Evolutionary conservation across 257 asterid species (phyloP).

Genomic region (Solanum pennellii): DNA sequence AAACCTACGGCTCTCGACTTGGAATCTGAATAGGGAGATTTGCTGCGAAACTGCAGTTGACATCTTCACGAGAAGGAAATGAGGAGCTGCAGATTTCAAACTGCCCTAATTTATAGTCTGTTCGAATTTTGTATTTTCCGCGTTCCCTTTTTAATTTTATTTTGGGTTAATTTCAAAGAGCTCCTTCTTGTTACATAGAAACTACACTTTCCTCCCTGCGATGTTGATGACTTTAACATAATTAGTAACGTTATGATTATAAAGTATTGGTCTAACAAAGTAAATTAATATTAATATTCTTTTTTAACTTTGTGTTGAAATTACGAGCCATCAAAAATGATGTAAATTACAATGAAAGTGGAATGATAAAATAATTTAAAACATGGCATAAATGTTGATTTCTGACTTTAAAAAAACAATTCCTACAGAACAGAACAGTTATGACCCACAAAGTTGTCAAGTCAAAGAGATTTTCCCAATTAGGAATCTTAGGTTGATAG

Average conservation of each 20-base stretch:
- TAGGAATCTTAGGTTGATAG: no score
- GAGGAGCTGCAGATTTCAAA: slow-evolving; percentile 10
- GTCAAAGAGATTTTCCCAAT: background rate
- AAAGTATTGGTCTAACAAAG: background rate
- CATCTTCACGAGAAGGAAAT: slow-evolving; percentile 14
- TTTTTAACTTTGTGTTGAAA: background rate
- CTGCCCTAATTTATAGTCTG: background rate
- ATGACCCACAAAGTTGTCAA: background rate
- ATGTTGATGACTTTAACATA: background rate
- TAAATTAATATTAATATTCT: background rate
- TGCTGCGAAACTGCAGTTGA: slow-evolving; percentile 23
- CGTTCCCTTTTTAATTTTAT: background rate
- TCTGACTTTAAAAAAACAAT: background rate
- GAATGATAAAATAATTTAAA: background rate
- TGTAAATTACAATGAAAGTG: background rate
- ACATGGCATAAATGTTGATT: background rate
- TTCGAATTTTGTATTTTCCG: background rate
- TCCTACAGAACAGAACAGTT: background rate
- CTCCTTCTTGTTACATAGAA: background rate
- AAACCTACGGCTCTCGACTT: slow-evolving; percentile 52
- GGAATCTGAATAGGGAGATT: slow-evolving; percentile 46
- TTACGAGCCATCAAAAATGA: background rate
- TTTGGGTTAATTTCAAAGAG: background rate
- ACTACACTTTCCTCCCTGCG: background rate
- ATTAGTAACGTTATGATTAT: background rate